phyloP scores from a whole-genome alignment of 208 protist species.

The Lotmaria passim region DNA sequence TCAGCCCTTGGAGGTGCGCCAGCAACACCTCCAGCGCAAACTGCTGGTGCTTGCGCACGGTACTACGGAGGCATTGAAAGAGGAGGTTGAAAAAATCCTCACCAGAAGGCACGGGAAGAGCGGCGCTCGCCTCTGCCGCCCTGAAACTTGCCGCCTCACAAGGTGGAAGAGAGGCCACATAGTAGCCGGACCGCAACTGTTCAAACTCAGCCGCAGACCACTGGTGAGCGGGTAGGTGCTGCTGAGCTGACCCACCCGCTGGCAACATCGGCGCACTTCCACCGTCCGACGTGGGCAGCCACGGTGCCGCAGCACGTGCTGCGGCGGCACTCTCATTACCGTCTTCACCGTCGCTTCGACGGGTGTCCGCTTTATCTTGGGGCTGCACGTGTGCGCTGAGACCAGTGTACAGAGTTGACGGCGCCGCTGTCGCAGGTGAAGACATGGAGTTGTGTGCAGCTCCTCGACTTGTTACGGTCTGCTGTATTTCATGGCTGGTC shows the following conservation, averaged over 20 bases:
- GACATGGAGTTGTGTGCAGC: neutral
- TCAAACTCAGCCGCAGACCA: slow-evolving; percentile 52
- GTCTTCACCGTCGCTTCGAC: neutral
- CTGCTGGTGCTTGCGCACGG: slow-evolving; percentile 59
- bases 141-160: neutral
- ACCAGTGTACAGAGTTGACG: neutral
- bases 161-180: slow-evolving; percentile 23
- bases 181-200: slow-evolving; percentile 44
- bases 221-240: slow-evolving; percentile 39
- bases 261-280: slow-evolving; percentile 7
- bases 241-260: slow-evolving; percentile 22
- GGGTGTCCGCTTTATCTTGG: neutral
- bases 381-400: slow-evolving; percentile 64
- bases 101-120: slow-evolving; percentile 16
- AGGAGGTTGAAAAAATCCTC: slow-evolving; percentile 55
- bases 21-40: slow-evolving; percentile 44
- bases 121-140: too few species aligned
- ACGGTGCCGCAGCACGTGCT: neutral
- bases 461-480: too few species aligned
- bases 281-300: slow-evolving; percentile 1
- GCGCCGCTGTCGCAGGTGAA: neutral
- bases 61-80: slow-evolving; percentile 55
- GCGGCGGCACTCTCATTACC: neutral
- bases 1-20: slow-evolving; percentile 35
- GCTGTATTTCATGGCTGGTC: neutral